phyloP scores from a whole-genome alignment of 2,329 filamentous ascomycete genomes.

The Blastomyces gilchristii region DNA sequence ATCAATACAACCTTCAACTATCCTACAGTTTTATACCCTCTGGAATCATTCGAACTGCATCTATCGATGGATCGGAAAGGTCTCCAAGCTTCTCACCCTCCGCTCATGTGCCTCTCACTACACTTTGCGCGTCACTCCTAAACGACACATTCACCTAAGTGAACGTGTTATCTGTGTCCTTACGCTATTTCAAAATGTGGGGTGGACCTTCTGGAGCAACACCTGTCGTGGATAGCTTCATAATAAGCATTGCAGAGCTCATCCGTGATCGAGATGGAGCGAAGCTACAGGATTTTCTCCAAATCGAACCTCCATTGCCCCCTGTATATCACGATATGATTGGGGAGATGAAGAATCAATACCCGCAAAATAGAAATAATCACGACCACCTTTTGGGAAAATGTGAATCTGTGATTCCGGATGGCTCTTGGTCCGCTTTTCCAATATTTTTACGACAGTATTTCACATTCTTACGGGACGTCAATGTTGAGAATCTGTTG shows the following conservation, averaged over 20 bases:
- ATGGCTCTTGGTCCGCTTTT: constrained; percentile 66
- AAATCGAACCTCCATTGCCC: constrained; percentile 61
- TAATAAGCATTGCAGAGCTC: constrained; percentile 52
- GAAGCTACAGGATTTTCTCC: constrained; percentile 58
- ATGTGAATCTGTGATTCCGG: constrained; percentile 52
- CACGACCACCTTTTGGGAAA: constrained; percentile 45
- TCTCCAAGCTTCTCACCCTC: not conserved
- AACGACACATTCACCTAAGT: not conserved
- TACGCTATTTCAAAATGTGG: constrained; percentile 10
- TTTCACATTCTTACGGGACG: constrained; percentile 68
- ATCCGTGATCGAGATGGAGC: constrained; percentile 55
- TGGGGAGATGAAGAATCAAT: constrained; percentile 53
- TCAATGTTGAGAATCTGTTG: constrained; percentile 64
- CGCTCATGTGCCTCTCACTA: not conserved
- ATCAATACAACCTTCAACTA: too few species aligned
- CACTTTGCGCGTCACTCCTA: not conserved
- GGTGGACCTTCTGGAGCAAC: constrained; percentile 33
- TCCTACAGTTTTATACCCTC: not conserved
- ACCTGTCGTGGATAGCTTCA: constrained; percentile 57
- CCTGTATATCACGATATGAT: constrained; percentile 59
- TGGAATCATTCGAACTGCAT: not conserved
- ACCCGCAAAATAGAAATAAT: constrained; percentile 35
- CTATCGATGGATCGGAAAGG: not conserved
- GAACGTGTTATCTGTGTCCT: not conserved
- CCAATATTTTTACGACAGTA: constrained; percentile 72